These are phyloP conservation scores for Saccharomyces pastorianus DNA, from an alignment of 1,139 yeast genomes.

Conservation along the genomic window DNA sequence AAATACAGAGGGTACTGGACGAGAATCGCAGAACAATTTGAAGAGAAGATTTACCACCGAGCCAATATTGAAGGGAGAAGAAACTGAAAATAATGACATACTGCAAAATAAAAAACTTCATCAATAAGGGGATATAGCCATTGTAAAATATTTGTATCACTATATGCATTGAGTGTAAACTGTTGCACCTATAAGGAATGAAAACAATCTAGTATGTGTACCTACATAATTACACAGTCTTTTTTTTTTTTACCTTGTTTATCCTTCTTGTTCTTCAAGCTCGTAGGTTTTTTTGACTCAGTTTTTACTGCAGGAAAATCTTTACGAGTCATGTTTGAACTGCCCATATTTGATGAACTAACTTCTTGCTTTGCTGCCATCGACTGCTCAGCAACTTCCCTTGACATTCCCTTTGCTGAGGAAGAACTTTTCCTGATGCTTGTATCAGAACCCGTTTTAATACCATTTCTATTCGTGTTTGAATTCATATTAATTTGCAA, in stretches of 20 bases:
- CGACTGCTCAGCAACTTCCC: neutral
- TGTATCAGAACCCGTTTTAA: neutral
- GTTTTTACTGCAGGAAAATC: neutral
- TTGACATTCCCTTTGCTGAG: neutral
- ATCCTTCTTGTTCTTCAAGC: slow-evolving; percentile 3
- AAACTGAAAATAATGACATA: slow-evolving; percentile 1
- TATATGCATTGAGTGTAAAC: neutral
- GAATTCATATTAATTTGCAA: neutral
- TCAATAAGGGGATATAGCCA: neutral
- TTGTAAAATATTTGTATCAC: neutral
- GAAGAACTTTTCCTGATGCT: neutral
- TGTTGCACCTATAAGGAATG: neutral
- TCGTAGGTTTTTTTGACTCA: slow-evolving; percentile 1
- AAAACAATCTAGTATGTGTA: neutral
- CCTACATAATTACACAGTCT: slow-evolving; percentile 38
- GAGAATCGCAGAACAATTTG: slow-evolving; percentile 9
- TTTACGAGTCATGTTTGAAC: neutral
- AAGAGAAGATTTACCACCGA: slow-evolving; percentile 14
- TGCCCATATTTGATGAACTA: neutral
- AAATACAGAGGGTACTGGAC: slow-evolving; percentile 1
- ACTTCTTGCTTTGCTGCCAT: neutral
- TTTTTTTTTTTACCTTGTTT: slow-evolving; percentile 23
- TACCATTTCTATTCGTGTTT: neutral
- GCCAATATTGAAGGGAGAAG: neutral
- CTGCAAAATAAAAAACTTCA: neutral